Percentiles rank a stretch among this genome's conserved stretches.
These are phyloP conservation scores for Mortierella alpina DNA, from an alignment of 192 early-diverging fungal species.

Conservation along the genomic window DNA sequence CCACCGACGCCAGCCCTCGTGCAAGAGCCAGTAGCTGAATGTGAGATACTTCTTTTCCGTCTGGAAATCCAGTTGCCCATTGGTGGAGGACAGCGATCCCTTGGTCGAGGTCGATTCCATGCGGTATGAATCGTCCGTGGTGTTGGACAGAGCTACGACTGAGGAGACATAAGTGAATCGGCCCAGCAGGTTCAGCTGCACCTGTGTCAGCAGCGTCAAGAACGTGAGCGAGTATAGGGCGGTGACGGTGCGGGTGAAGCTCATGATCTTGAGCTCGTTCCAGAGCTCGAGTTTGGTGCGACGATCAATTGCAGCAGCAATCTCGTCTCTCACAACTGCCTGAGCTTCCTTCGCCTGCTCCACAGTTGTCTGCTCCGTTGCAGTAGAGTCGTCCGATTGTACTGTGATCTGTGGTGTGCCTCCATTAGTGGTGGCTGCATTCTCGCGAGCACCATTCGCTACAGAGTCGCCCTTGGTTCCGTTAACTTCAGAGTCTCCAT, in stretches of 20 bases:
- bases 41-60: slow-evolving; percentile 89
- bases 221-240: slow-evolving; percentile 89
- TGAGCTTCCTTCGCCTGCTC: not conserved
- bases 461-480: not conserved
- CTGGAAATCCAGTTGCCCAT: slow-evolving; percentile 59
- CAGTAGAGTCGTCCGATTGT: not conserved
- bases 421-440: slow-evolving; percentile 1
- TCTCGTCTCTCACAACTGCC: slow-evolving; percentile 13
- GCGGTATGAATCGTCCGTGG: slow-evolving; percentile 61
- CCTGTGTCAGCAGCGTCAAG: slow-evolving; percentile 83
- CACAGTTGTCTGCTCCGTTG: not conserved
- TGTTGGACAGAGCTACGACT: slow-evolving; percentile 64
- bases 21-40: slow-evolving; percentile 91
- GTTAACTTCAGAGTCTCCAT: not conserved
- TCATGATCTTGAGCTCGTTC: slow-evolving; percentile 90
- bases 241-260: slow-evolving; percentile 89
- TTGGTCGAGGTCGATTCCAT: slow-evolving; percentile 42
- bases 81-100: slow-evolving; percentile 29
- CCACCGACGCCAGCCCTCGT: slow-evolving; percentile 84
- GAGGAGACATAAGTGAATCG: slow-evolving; percentile 89
- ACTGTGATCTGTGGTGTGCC: slow-evolving; percentile 8
- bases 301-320: slow-evolving; percentile 29
- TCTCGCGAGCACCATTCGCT: not conserved
- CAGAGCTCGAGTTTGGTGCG: slow-evolving; percentile 81
- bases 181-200: slow-evolving; percentile 93